Evolutionary conservation across 1,284 basidiomycete species (phyloP).

Genomic region (Pholiota adiposa): DNA sequence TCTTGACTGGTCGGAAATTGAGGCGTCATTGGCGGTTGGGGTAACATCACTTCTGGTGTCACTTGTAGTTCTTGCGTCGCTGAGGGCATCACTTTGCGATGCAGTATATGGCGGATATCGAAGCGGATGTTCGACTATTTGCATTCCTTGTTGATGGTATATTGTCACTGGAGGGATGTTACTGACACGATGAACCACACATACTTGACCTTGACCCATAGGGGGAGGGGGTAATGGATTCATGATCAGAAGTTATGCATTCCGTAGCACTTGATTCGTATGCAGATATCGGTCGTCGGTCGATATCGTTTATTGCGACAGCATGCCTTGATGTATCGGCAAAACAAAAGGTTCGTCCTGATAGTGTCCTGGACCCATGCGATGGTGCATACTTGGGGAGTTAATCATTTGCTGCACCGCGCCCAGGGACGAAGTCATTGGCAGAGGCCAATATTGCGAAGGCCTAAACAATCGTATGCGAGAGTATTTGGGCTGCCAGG

Average conservation of each 20-base stretch:
- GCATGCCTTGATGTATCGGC: conserved; percentile 38
- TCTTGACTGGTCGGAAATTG: conserved; percentile 31
- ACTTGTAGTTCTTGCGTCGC: conserved; percentile 21
- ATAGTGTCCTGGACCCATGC: conserved; percentile 32
- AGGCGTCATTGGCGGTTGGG: conserved; percentile 14
- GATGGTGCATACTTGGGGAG: conserved; percentile 20
- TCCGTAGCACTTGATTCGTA: conserved; percentile 7
- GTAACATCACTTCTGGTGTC: conserved; percentile 26
- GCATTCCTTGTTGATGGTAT: conserved; percentile 54
- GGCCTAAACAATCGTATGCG: conserved; percentile 18
- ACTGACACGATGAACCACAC: conserved; percentile 62
- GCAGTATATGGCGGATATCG: conserved; percentile 40
- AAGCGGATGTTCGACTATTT: conserved; percentile 62
- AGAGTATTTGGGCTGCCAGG: conserved; percentile 19
- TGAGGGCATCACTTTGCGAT: conserved; percentile 15
- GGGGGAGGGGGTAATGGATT: conserved; percentile 13
- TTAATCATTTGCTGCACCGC: conserved; percentile 14
- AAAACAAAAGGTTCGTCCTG: conserved; percentile 51
- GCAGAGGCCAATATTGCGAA: conserved; percentile 31
- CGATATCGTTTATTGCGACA: conserved; percentile 1
- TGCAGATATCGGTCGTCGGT: conserved; percentile 6
- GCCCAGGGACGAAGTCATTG: conserved; percentile 22
- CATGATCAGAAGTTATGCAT: conserved; percentile 15
- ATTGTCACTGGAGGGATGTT: conserved; percentile 60
- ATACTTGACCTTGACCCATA: conserved; percentile 43